These are phyloP conservation scores for Phalaenopsis equestris DNA, from an alignment of 106 monocot species.

Conservation along the genomic window DNA sequence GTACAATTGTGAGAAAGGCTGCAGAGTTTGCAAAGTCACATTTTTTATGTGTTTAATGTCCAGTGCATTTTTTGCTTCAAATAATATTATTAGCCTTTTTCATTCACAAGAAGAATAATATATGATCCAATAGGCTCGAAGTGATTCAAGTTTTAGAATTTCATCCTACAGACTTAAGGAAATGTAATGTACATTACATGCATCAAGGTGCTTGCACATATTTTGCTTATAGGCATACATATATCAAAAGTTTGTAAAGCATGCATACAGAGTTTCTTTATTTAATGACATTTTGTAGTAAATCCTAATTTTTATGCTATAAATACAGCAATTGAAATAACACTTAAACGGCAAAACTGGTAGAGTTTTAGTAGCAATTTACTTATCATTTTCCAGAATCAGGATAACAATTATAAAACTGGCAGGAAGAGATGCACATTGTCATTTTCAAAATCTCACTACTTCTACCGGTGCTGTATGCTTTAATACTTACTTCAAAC, in stretches of 20 bases:
- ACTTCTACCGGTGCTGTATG: background rate
- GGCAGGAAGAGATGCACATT: background rate
- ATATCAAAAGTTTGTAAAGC: background rate
- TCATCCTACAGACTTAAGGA: background rate
- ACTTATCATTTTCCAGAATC: background rate
- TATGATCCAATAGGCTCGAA: background rate
- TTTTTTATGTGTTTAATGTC: background rate
- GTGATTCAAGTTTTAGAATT: background rate
- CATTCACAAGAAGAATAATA: background rate
- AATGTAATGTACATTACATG: background rate
- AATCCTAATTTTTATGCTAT: background rate
- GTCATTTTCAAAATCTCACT: conserved; percentile 4
- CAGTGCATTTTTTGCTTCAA: background rate
- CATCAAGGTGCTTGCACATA: background rate
- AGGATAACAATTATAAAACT: conserved; percentile 1
- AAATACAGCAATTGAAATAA: background rate
- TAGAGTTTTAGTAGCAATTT: background rate
- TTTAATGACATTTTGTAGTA: background rate
- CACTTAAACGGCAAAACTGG: background rate
- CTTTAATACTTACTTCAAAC: conserved; percentile 4
- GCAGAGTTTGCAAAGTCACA: background rate
- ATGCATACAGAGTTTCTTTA: background rate
- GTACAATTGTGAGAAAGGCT: background rate
- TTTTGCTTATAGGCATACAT: background rate
- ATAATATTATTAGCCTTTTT: background rate